Conservation (phyloP, 2,329 filamentous ascomycete species). For the Pestalotiopsis sp. region DNA sequence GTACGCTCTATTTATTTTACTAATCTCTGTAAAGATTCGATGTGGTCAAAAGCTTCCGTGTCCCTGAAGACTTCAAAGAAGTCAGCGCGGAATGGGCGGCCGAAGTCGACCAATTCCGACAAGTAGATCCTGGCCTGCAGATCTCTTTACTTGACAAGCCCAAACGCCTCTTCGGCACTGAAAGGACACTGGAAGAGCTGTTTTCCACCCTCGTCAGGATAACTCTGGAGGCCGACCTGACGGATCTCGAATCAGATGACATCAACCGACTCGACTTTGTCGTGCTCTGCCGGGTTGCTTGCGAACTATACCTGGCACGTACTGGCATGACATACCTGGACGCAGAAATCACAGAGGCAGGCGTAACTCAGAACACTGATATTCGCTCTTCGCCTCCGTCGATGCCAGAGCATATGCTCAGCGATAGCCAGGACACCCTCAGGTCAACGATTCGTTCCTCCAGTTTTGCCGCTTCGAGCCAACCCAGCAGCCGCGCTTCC, state of each 20-base stretch:
- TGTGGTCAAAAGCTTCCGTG: slow-evolving; percentile 11
- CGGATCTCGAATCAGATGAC: slow-evolving; percentile 5
- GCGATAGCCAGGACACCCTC: slow-evolving; percentile 27
- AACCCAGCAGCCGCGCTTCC: slow-evolving; percentile 23
- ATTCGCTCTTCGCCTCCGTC: slow-evolving; percentile 8
- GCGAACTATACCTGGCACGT: slow-evolving; percentile 30
- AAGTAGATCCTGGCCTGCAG: slow-evolving; percentile 20
- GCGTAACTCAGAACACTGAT: neutral
- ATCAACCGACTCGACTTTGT: slow-evolving; percentile 14
- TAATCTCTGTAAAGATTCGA: neutral
- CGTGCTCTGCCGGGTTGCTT: slow-evolving; percentile 26
- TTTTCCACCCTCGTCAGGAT: slow-evolving; percentile 20
- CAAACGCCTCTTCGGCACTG: slow-evolving; percentile 15
- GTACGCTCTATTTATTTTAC: slow-evolving; percentile 5
- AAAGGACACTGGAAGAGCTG: slow-evolving; percentile 22
- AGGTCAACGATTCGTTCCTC: slow-evolving; percentile 21
- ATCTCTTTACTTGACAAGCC: slow-evolving; percentile 21
- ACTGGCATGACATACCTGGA: slow-evolving; percentile 23
- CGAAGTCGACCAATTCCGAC: slow-evolving; percentile 26
- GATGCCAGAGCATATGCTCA: slow-evolving; percentile 23
- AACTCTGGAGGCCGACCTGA: slow-evolving; percentile 13
- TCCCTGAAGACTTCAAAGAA: slow-evolving; percentile 17
- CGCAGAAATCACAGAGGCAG: neutral
- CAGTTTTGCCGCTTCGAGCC: slow-evolving; percentile 23
- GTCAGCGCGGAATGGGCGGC: slow-evolving; percentile 24